phyloP scores from a whole-genome alignment of 805 yeast species.

The Yamadazyma kitorensis region DNA sequence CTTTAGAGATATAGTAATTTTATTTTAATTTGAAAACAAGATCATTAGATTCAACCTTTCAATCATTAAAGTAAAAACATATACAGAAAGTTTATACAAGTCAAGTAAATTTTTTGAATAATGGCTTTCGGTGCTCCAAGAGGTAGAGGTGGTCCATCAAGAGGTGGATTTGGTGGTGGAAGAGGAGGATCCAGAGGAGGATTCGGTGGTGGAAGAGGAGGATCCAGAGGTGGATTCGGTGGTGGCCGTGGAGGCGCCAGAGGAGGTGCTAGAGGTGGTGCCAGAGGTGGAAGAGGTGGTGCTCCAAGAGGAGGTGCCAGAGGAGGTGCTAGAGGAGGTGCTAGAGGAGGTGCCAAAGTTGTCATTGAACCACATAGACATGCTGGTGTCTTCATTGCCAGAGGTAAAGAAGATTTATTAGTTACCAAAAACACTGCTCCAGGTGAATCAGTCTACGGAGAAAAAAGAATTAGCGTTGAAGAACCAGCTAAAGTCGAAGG shows the following conservation, averaged over 20 bases:
- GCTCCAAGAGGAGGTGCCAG: slow-evolving; percentile 48
- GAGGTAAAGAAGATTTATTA: slow-evolving; percentile 98
- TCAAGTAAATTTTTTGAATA: slow-evolving; percentile 18
- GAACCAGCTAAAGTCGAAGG: slow-evolving; percentile 88
- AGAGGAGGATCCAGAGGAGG: slow-evolving; percentile 56
- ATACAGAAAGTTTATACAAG: too few relatives aligned
- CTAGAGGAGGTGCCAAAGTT: slow-evolving; percentile 90
- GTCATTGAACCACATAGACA: slow-evolving; percentile 98
- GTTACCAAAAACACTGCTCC: slow-evolving; percentile 97
- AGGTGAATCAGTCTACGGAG: slow-evolving; percentile 98
- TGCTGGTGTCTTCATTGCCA: slow-evolving; percentile 97
- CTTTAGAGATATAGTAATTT: too few relatives aligned
- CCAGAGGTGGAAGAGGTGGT: slow-evolving; percentile 34
- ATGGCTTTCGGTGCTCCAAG: slow-evolving; percentile 79
- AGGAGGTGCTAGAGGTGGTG: slow-evolving; percentile 51
- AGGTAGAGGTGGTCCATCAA: slow-evolving; percentile 49
- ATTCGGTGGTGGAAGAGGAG: slow-evolving; percentile 31
- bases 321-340: slow-evolving; percentile 79
- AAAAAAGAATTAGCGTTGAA: slow-evolving; percentile 91
- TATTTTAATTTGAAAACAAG: too few relatives aligned
- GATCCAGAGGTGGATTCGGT: slow-evolving; percentile 39
- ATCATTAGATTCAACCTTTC: too few relatives aligned
- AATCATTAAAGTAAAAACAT: too few relatives aligned
- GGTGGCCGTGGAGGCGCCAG: slow-evolving; percentile 57
- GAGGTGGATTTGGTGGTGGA: slow-evolving; percentile 53